Conservation (phyloP, 2,329 filamentous ascomycete species). For the Pleochaeta shiraiana region DNA sequence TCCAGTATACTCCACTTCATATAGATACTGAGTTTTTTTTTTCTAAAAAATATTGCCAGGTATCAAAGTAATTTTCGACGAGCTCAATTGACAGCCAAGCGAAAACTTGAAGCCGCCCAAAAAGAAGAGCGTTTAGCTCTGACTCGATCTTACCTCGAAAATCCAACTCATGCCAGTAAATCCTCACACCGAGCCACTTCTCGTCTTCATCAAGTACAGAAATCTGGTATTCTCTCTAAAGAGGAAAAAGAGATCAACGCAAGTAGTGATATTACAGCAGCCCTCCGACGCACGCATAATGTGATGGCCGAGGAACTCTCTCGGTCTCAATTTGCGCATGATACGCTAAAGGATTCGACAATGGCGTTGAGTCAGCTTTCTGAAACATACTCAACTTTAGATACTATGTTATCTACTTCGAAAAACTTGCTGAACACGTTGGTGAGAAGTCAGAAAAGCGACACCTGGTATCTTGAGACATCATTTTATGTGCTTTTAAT, state of each 20-base stretch:
- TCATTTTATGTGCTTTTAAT: slow-evolving; percentile 60
- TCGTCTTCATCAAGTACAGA: slow-evolving; percentile 6
- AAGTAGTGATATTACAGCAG: slow-evolving; percentile 63
- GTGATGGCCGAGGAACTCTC: slow-evolving; percentile 70
- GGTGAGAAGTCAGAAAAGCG: slow-evolving; percentile 74
- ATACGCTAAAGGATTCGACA: slow-evolving; percentile 69
- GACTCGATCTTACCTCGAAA: slow-evolving; percentile 38
- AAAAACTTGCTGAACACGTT: slow-evolving; percentile 57
- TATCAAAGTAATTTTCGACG: slow-evolving; percentile 43
- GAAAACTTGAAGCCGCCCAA: slow-evolving; percentile 49
- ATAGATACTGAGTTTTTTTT: too few species aligned
- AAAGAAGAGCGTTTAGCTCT: slow-evolving; percentile 56
- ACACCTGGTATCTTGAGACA: slow-evolving; percentile 94
- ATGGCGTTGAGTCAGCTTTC: slow-evolving; percentile 61
- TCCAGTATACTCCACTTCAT: too few species aligned
- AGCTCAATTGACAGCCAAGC: slow-evolving; percentile 61
- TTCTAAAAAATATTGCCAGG: too few species aligned
- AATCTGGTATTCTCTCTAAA: slow-evolving; percentile 18
- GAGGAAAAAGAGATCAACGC: slow-evolving; percentile 54
- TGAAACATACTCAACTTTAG: slow-evolving; percentile 61
- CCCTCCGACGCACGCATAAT: slow-evolving; percentile 66
- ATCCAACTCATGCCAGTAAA: slow-evolving; percentile 6
- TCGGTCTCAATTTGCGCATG: slow-evolving; percentile 72
- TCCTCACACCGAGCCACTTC: slow-evolving; percentile 15
- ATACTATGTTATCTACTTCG: slow-evolving; percentile 53